Base-by-base conservation (phyloP, 306 rosid genomes). In the barrel medic (Medicago truncatula) region DNA sequence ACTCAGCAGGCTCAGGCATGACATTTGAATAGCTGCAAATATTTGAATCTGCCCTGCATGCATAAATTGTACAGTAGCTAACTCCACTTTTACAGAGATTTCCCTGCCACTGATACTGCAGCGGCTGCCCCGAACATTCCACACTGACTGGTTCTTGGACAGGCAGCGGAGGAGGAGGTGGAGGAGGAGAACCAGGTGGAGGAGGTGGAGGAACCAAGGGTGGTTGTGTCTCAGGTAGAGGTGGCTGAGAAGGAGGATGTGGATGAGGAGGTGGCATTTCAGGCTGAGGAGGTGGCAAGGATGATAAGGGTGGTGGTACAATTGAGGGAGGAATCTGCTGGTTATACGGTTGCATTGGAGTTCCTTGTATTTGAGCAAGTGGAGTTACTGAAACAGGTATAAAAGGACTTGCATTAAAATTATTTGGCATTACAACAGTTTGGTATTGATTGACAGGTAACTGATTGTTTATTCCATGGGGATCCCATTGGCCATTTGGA, bases 361-460 rank as follows among this genome's bases (percentile, higher is more conserved):
- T 56, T 82, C 90, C 98, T 72, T 86, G 97, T 40, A 90, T 76
- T 70, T 89, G 98, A 47, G 89, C 84, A 79, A 94, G 86, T 18
- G 98, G 96, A 80, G 96, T 89, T 76, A 90, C 92, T 16, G 98
- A 91, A 82, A 94, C 89, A 75, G 96, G 94, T 73, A 88, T 72
- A 76, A 88, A 95, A 58, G 98, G 93, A 75, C 88, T 86, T 21
- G 87, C 83, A 49, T 81, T 96, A 81, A 89, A 86, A 77, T 60
- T 82, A 84, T 77, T 87, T 21, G 88, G 87, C 77, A 82, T 73
- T 36, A 65, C 85, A 62, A 84, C 91, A 40, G 90, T 79, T 67
- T 86, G 75, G 60, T 79, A 86, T 63, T 89, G 93, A 80, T 80
- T 86, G 72, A 75, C 74, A 83, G 89, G 93, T 76, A 83, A 80